Base-by-base conservation (phyloP, 2,329 filamentous ascomycete species). In the Ophiocordyceps australis region DNA sequence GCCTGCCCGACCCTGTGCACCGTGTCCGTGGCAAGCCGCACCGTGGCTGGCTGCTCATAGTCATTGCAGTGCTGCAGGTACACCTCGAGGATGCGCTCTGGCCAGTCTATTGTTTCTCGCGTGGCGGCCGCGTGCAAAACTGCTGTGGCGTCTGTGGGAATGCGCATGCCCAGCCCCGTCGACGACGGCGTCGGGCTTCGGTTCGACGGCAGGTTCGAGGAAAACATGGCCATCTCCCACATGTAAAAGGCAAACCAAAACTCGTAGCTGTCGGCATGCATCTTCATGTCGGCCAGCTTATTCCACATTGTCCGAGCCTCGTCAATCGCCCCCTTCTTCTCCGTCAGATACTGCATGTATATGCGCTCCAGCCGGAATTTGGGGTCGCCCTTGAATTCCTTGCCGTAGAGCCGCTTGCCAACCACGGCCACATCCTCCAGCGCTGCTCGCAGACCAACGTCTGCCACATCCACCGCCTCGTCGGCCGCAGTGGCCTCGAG, bases 181-280 rank as follows among this genome's bases (percentile, higher is more conserved):
- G 52, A 54, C 3, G 50, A 52, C 5, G 63, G 62, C 0, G 59
- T 65, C 2, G 62, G 57, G 31, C 65, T 67, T 30, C 62, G 55
- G 19, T 59, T 65, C 28, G 62, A 57, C 15, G 37, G 31, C 9
- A 32, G 33, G 30, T 47, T 52, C 5, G 59, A 57, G 3, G 56
- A 51, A 34, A 65, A 69, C 5, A 68, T 40, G 30, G 77, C 62
- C 62, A 95, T 75, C 51, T 95, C 89, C 77, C 83, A 95, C 27
- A 75, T 62, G 50, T 94, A 94, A 49, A 82, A 94, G 22, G 74
- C 72, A 28, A 85, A 63, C 89, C 89, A 98, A 46, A 95, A 95
- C 39, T 93, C 82, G 42, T 85, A 83, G 38, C 73, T 85, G 38
- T 82, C 69, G 17, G 73, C 72, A 29, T 82, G 54, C 4, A 70